Percentiles rank a stretch among this genome's conserved stretches.
phyloP scores from a whole-genome alignment of 2,329 filamentous ascomycete genomes.

The Ophiostoma quercus region DNA sequence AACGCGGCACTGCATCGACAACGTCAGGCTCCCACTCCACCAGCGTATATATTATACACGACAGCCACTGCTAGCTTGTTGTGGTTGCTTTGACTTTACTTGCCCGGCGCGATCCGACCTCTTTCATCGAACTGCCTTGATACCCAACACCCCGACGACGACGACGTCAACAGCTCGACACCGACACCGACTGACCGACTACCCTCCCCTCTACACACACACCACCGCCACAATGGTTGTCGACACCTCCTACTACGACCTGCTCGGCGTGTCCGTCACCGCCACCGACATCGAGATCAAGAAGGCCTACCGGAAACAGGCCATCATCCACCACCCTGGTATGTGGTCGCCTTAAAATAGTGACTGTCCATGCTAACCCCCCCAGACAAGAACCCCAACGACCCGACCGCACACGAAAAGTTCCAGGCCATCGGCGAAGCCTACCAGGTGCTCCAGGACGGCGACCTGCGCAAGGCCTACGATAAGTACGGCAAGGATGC shows the following conservation, averaged over 20 bases:
- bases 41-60: neutral
- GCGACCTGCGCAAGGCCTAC: constrained; percentile 82
- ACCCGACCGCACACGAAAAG: constrained; percentile 86
- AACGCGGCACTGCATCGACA: constrained; percentile 11
- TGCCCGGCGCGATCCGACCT: neutral
- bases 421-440: constrained; percentile 82
- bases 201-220: neutral
- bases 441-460: constrained; percentile 78
- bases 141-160: constrained; percentile 10
- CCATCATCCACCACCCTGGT: constrained; percentile 89
- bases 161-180: neutral
- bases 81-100: neutral
- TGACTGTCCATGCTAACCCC: neutral
- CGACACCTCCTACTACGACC: constrained; percentile 85
- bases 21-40: constrained; percentile 6
- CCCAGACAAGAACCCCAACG: constrained; percentile 92
- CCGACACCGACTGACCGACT: neutral
- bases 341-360: constrained; percentile 29
- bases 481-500: constrained; percentile 97
- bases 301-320: constrained; percentile 91
- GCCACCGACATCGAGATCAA: constrained; percentile 92
- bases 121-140: neutral
- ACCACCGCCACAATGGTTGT: constrained; percentile 62
- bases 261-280: constrained; percentile 74
- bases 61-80: neutral